Base-by-base conservation (phyloP, 2,329 filamentous ascomycete species). In the Pyrenophora graminea region DNA sequence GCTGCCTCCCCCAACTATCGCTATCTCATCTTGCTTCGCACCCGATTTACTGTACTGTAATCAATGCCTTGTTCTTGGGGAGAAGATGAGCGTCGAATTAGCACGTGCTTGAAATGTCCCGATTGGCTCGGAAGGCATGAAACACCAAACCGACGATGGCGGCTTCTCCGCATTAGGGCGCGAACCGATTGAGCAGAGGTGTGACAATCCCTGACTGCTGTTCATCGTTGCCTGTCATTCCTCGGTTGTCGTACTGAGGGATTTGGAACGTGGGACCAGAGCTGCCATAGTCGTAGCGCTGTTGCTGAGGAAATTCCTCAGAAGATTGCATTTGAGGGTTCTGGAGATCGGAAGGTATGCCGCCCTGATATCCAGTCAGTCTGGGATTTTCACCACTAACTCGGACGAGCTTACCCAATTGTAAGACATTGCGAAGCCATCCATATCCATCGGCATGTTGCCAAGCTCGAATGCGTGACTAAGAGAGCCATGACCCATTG, bases 391-490 rank as follows among this genome's bases (percentile, higher is more conserved):
- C 17, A 13, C 15, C 3, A 31, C 12, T 25, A 25, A 5, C 3
- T 12, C 6, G 8, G 10, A 13, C 19, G 31, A 21, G 54, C 52
- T 23, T 53, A 67, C 67, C 66, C 66, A 70, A 27, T 58, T 56
- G 30, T 67, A 65, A n/a, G 47, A 39, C 12, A 60, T 50, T 6
- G 49, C 48, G 15, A 55, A 53, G 6, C 45, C 19, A 12, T 59
- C 60, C n/a, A 69, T 45, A 31, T 68, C 61, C 56, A 68, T 65
- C 2, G 59, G 44, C 33, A 61, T 55, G 23, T 64, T 58, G 10
- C 48, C 41, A 44, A 59, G 57, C 6, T 53, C 42, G 34, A 67
- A 63, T 2, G 63, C 46, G 19, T 58, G 58, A 12, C 17, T 32
- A 38, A 49, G 58, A 17, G 47, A 48, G 36, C 48, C 42, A 12